Percentiles rank a stretch among this genome's conserved stretches.
These are phyloP conservation scores for Moniliella sp. DNA, from an alignment of 1,284 basidiomycete genomes.

Conservation along the genomic window DNA sequence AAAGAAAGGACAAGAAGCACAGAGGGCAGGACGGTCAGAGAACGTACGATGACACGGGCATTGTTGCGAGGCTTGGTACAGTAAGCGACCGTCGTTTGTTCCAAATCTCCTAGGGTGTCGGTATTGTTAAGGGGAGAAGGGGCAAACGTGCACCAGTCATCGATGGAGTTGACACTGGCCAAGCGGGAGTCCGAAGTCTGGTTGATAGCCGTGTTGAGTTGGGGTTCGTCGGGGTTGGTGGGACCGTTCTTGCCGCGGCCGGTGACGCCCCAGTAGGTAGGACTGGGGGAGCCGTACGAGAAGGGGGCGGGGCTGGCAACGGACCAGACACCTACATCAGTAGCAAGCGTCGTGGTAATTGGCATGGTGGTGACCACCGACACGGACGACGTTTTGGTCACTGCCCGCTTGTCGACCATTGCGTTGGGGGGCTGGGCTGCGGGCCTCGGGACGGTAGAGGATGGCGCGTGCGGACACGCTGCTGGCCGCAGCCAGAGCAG, in stretches of 20 bases:
- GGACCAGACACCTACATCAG: no score
- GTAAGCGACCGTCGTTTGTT: constrained; percentile 50
- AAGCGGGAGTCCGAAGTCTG: constrained; percentile 24
- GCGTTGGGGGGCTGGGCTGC: no score
- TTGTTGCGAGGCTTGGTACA: constrained; percentile 42
- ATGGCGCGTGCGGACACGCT: no score
- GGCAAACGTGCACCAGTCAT: constrained; percentile 32
- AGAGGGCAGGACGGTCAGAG: no score
- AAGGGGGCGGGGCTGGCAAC: no score
- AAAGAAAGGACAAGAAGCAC: no score
- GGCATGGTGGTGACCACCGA: no score
- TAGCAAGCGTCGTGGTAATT: no score
- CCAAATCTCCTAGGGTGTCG: constrained; percentile 43
- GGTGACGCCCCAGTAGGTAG: constrained; percentile 9
- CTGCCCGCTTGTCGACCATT: no score
- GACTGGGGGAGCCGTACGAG: constrained; percentile 13
- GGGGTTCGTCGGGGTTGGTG: constrained; percentile 19
- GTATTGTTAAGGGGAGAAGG: constrained; percentile 35
- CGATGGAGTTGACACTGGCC: constrained; percentile 25
- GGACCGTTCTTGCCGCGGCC: constrained; percentile 26
- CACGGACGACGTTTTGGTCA: no score
- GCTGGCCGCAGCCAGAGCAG: no score
- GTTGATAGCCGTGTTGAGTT: constrained; percentile 25
- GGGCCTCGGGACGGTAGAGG: no score
- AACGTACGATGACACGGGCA: constrained; percentile 30